Base-by-base conservation (phyloP, 176 grass and related monocot genomes). In the Lolium perenne region DNA sequence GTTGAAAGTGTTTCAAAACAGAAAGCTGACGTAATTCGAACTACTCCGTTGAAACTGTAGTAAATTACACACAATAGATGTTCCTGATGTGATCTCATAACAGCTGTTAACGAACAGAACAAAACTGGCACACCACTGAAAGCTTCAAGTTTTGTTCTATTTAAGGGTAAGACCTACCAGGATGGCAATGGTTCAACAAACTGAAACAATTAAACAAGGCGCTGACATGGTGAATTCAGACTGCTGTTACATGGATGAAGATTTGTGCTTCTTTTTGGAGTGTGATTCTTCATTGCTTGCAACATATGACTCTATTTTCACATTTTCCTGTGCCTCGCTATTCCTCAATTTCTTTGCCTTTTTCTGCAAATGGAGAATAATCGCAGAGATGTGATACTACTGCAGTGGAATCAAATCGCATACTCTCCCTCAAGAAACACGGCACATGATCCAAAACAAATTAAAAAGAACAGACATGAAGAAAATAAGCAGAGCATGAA, bases 291-390 rank as follows among this genome's bases (percentile, higher is more conserved):
- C 93, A 51, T 91, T 81, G 86, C 86, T 88, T 22, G 82, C 97
- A 20, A 98, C 77, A 65, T 92, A 95, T 38, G 90, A 94, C 85
- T 98, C 94, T 18, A 87, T 89, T 84, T 53, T 92, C 35, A 98
- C 71, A 83, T 92, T 89, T 78, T 73, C 88, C 16, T 86, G 70
- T 8, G 86, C 90, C 80, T 88, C 82, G 15, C 56, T 85, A 66
- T 82, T 94, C 86, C 85, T 95, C 15, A 94, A 95, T 80, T 92
- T 88, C 78, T 95, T 98, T 8, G 90, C 75, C 82, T 95, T 98
- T 79, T 92, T 91, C 95, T 98, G 91, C 86, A 95, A 79, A 79
- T 70, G 64, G 47, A 80, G 10, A 7, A 60, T 15, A 67, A 58
- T 53, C 32, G 81, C 16, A 55, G 54, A 41, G 38, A 62, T 40